Evolutionary conservation across 352 stramenopile genomes (phyloP).

Genomic region (Phytophthora hybrid): DNA sequence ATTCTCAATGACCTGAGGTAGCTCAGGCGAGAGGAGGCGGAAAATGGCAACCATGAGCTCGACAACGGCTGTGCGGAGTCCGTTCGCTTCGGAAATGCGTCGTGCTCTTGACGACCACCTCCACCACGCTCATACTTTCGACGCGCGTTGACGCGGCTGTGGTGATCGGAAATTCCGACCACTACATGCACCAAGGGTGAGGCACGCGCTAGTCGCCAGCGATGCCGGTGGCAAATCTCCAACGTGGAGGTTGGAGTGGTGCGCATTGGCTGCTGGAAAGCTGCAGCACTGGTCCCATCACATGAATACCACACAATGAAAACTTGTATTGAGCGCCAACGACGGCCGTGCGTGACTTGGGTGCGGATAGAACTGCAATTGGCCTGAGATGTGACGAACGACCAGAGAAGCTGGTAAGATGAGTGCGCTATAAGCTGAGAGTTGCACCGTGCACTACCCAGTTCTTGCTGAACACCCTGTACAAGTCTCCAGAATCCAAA

Average conservation of each 20-base stretch:
- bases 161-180: background rate
- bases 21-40: background rate
- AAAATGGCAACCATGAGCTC: background rate
- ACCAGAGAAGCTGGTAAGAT: too few species aligned
- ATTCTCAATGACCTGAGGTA: background rate
- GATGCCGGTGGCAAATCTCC: background rate
- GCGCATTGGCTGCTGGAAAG: background rate
- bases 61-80: background rate
- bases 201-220: background rate
- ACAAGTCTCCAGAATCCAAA: background rate
- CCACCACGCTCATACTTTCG: background rate
- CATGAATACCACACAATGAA: background rate
- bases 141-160: background rate
- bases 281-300: background rate
- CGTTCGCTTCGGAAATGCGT: background rate
- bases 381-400: background rate
- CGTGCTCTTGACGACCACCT: background rate
- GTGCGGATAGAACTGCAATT: background rate
- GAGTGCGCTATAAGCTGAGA: too few species aligned
- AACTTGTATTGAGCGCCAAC: background rate
- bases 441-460: too few species aligned
- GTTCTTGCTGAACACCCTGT: background rate
- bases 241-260: background rate
- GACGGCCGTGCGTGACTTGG: background rate
- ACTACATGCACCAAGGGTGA: background rate